Percentiles rank a stretch among this genome's conserved stretches.
Evolutionary conservation across 441 rosid genomes (phyloP).

Genomic region (Erodium trifolium): DNA sequence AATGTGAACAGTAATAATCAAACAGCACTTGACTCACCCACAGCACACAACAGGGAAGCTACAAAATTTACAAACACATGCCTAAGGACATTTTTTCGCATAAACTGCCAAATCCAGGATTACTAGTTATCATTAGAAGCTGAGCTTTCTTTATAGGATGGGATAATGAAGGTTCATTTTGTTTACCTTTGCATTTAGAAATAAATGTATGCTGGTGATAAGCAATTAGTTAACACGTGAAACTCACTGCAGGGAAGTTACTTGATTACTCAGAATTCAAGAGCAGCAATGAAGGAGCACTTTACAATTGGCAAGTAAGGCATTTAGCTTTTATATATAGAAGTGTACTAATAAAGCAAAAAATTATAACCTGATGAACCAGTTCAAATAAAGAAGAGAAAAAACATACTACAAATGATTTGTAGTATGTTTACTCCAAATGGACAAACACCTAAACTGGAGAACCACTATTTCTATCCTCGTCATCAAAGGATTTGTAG

Average conservation of each 20-base stretch:
- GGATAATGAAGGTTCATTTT: neutral
- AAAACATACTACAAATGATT: too few relatives aligned
- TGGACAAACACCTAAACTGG: too few relatives aligned
- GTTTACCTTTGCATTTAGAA: neutral
- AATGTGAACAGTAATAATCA: neutral
- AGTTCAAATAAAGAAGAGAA: neutral
- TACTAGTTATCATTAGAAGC: neutral
- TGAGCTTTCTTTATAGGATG: neutral
- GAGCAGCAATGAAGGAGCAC: neutral
- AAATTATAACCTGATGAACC: neutral
- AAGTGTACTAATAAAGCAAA: neutral
- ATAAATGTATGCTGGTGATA: neutral
- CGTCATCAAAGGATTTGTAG: too few relatives aligned
- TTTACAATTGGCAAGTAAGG: neutral
- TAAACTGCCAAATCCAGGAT: neutral
- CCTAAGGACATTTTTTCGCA: neutral
- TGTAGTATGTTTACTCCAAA: too few relatives aligned
- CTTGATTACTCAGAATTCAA: neutral
- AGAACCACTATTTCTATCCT: too few relatives aligned
- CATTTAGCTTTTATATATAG: neutral
- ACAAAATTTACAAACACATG: neutral
- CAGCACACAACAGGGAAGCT: neutral
- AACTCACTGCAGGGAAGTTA: neutral
- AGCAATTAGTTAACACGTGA: too few relatives aligned
- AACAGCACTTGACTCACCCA: slow-evolving; percentile 7